Evolutionary conservation across 805 yeast genomes (phyloP).

Genomic region (Wickerhamomyces bisporus): DNA sequence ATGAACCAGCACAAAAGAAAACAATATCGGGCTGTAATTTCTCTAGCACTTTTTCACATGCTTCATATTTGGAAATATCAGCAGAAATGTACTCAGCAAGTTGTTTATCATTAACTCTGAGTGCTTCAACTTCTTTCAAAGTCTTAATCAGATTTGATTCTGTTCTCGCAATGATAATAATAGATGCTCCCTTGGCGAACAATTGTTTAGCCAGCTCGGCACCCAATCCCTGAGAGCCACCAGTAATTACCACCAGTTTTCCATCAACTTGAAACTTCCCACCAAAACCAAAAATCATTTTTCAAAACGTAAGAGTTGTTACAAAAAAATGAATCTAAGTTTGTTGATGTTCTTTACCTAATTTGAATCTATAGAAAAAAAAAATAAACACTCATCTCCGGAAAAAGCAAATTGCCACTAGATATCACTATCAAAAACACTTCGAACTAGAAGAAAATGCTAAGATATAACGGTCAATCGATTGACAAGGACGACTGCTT

Average conservation of each 20-base stretch:
- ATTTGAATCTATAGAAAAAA: no score
- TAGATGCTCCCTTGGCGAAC: constrained; percentile 51
- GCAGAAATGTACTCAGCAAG: constrained; percentile 40
- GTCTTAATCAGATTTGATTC: constrained; percentile 50
- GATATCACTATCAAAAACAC: neutral
- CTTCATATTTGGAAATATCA: constrained; percentile 57
- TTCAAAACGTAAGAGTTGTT: neutral
- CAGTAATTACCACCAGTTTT: constrained; percentile 68
- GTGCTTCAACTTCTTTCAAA: constrained; percentile 36
- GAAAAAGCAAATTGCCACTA: no score
- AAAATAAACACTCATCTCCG: no score
- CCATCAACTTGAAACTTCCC: constrained; percentile 26
- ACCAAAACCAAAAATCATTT: constrained; percentile 6
- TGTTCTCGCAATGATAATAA: constrained; percentile 75
- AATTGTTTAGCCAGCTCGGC: constrained; percentile 63
- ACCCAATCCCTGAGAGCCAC: constrained; percentile 95
- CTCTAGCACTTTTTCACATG: constrained; percentile 41
- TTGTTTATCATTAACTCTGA: constrained; percentile 22
- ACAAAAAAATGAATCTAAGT: no score
- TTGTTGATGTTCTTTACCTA: no score
- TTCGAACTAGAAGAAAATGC: constrained; percentile 2
- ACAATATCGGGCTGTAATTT: constrained; percentile 59
- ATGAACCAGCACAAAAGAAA: constrained; percentile 84
- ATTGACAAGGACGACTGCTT: constrained; percentile 88
- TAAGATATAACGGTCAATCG: constrained; percentile 22